These are phyloP conservation scores for Aureobasidium subglaciale DNA, from an alignment of 2,329 filamentous ascomycete species.

Conservation along the genomic window DNA sequence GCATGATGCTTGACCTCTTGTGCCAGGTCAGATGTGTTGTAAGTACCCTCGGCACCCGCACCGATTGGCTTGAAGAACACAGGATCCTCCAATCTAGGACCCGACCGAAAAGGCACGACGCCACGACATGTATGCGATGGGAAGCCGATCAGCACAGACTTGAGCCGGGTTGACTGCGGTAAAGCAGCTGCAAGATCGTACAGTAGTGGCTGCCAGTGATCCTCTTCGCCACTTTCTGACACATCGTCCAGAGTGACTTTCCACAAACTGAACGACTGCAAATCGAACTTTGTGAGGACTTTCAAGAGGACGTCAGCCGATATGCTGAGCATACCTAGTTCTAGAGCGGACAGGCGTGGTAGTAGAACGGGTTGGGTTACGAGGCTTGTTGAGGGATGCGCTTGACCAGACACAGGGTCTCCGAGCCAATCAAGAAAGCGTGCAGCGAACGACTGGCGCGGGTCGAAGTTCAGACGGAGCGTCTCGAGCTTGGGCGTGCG, in stretches of 20 bases:
- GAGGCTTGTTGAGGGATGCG: neutral
- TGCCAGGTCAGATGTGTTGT: neutral
- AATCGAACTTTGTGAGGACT: conserved; percentile 20
- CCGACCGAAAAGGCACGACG: neutral
- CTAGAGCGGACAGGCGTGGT: conserved; percentile 16
- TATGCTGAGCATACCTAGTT: conserved; percentile 19
- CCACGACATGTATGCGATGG: neutral
- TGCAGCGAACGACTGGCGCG: neutral
- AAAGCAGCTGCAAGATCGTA: neutral
- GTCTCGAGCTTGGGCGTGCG: conserved; percentile 17
- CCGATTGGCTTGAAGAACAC: neutral
- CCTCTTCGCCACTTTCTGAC: neutral
- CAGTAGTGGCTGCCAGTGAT: neutral
- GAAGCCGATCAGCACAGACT: neutral
- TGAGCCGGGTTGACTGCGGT: neutral
- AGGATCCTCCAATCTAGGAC: neutral
- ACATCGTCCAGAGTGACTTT: conserved; percentile 15
- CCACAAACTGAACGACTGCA: conserved; percentile 22
- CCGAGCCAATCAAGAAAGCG: conserved; percentile 10
- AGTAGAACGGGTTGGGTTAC: conserved; percentile 14
- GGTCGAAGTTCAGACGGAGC: conserved; percentile 23
- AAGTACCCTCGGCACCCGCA: neutral
- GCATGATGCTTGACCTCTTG: conserved; percentile 1
- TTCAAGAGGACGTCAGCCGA: conserved; percentile 12
- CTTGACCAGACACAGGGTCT: neutral